Evolutionary conservation across 2,329 filamentous ascomycete genomes (phyloP).

Genomic region (Hysterium pulicare): DNA sequence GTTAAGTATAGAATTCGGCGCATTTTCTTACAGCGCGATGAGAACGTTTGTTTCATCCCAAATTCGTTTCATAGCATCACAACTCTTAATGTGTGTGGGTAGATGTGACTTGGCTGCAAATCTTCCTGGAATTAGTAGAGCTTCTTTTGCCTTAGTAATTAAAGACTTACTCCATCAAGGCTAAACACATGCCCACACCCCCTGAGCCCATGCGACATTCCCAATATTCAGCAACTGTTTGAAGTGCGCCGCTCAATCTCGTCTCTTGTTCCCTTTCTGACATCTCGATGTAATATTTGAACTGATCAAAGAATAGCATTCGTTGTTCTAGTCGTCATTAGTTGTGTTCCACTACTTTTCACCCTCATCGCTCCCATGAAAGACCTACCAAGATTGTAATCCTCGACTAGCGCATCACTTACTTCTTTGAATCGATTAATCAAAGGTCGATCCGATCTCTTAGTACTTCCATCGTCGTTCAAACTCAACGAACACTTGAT

Average conservation of each 20-base stretch:
- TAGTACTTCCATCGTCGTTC: no score
- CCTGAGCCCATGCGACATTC: slow-evolving; percentile 10
- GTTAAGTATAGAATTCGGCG: no score
- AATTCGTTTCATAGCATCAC: slow-evolving; percentile 6
- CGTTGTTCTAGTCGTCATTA: slow-evolving; percentile 3
- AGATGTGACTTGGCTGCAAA: no score
- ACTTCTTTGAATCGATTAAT: no score
- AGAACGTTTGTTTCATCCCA: slow-evolving; percentile 8
- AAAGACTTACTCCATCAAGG: slow-evolving; percentile 13
- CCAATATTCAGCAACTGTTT: slow-evolving; percentile 12
- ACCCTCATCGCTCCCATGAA: slow-evolving; percentile 5
- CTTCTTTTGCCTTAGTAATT: slow-evolving; percentile 5
- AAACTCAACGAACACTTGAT: slow-evolving; percentile 7
- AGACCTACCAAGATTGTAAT: slow-evolving; percentile 7
- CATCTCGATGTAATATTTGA: slow-evolving; percentile 8
- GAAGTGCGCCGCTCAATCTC: slow-evolving; percentile 4
- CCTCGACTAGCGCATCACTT: neutral
- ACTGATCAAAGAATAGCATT: slow-evolving; percentile 5
- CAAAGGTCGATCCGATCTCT: no score
- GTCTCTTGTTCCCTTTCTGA: slow-evolving; percentile 10
- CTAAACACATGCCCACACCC: slow-evolving; percentile 10
- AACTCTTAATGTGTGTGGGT: no score
- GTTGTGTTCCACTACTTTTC: neutral
- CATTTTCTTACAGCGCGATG: slow-evolving; percentile 4
- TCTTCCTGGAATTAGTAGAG: slow-evolving; percentile 6